Conservation (phyloP, 345 rosid genomes). For the Arabidopsis arenosa region DNA sequence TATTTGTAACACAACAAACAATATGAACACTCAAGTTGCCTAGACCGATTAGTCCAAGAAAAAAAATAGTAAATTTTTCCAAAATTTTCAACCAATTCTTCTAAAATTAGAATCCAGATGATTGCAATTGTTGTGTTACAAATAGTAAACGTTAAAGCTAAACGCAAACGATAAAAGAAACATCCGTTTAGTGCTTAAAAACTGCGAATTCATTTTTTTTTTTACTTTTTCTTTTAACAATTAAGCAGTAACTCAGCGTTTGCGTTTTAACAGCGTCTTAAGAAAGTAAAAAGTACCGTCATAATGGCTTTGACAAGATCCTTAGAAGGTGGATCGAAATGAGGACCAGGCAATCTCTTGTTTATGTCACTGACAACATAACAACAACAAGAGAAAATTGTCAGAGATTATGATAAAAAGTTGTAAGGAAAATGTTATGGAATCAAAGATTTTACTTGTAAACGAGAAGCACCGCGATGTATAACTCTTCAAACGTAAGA, state of each 20-base stretch:
- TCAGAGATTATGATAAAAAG: not conserved
- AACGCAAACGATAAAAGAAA: too few relatives aligned
- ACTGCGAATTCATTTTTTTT: too few relatives aligned
- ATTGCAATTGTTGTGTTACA: too few relatives aligned
- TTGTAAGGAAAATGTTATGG: not conserved
- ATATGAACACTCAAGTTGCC: not conserved
- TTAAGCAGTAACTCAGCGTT: not conserved
- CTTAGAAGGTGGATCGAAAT: slow-evolving; percentile 91
- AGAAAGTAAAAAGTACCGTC: slow-evolving; percentile 55
- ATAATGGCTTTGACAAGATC: slow-evolving; percentile 63
- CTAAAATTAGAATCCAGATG: too few relatives aligned
- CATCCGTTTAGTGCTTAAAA: too few relatives aligned
- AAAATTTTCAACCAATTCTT: too few relatives aligned
- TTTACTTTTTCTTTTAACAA: not conserved
- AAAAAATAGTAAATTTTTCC: too few relatives aligned
- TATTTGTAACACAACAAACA: too few relatives aligned
- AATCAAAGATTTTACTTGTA: slow-evolving; percentile 62
- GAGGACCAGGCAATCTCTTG: slow-evolving; percentile 92
- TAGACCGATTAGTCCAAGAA: too few relatives aligned
- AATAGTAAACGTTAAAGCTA: too few relatives aligned
- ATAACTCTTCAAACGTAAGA: slow-evolving; percentile 80
- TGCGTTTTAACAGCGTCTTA: not conserved
- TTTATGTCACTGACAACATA: slow-evolving; percentile 69
- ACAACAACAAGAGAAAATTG: not conserved
- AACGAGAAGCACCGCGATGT: slow-evolving; percentile 82